A percentile compares a stretch with the other conserved stretches of the same genome.
These are phyloP conservation scores for Debaryomyces castellii DNA, from an alignment of 805 yeast genomes.

Conservation along the genomic window DNA sequence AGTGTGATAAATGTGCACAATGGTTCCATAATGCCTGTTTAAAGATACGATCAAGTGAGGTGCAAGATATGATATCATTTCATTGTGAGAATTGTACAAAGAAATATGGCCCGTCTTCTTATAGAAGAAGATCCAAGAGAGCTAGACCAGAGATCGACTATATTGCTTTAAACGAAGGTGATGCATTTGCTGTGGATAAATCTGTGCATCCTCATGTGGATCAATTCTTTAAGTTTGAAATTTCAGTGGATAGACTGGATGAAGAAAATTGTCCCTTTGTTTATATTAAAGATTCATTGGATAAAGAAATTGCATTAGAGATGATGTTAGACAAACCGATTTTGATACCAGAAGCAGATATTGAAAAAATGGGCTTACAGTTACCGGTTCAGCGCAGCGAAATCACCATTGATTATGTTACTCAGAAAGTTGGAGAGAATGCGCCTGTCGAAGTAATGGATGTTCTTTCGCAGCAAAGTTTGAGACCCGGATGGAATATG, in stretches of 20 bases:
- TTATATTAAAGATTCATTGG: slow-evolving; percentile 31
- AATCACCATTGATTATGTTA: slow-evolving; percentile 55
- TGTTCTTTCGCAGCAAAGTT: slow-evolving; percentile 73
- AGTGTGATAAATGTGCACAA: slow-evolving; percentile 52
- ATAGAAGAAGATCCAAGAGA: slow-evolving; percentile 56
- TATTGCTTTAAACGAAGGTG: slow-evolving; percentile 76
- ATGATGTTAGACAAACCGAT: slow-evolving; percentile 45
- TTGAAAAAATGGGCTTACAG: slow-evolving; percentile 42
- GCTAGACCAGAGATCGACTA: slow-evolving; percentile 62
- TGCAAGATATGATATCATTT: slow-evolving; percentile 42
- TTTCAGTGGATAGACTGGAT: slow-evolving; percentile 17
- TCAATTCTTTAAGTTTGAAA: slow-evolving; percentile 26
- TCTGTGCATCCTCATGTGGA: slow-evolving; percentile 54
- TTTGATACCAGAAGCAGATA: slow-evolving; percentile 33
- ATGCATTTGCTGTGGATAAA: slow-evolving; percentile 46
- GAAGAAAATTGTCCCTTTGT: slow-evolving; percentile 15
- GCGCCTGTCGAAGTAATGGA: slow-evolving; percentile 81
- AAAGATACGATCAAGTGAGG: slow-evolving; percentile 28
- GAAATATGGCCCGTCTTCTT: slow-evolving; percentile 44
- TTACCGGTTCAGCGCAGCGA: slow-evolving; percentile 44
- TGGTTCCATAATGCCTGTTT: slow-evolving; percentile 60
- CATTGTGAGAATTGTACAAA: slow-evolving; percentile 54
- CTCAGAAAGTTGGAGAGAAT: slow-evolving; percentile 61
- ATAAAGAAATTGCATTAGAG: slow-evolving; percentile 31
- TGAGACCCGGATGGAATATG: slow-evolving; percentile 64